Base-by-base conservation (phyloP, 129 eudicot genomes). In the Sambucus nigra region DNA sequence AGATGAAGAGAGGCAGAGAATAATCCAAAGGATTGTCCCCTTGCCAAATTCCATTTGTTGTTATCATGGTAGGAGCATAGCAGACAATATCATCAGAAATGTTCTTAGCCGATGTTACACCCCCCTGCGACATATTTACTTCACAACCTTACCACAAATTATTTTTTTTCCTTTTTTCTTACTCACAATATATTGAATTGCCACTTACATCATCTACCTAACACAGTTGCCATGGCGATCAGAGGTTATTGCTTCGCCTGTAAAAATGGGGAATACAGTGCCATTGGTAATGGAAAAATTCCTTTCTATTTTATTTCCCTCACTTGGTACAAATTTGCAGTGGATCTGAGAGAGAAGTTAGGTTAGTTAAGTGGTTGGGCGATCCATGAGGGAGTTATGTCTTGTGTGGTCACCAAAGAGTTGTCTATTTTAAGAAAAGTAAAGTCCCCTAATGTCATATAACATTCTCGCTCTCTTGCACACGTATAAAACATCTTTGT, bases 41-140 rank as follows among this genome's bases (percentile, higher is more conserved):
- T 47, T 87, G 86, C 89, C 94, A 83, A 26, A 83, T 76, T 26
- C 94, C 96, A 12, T 83, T 81, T 61, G 95, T 76, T 20, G 87
- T 86, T 33, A 86, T 82, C 95, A 82, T 86, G 31, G 77, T 75
- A 3, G 93, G 88, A 15, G 93, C 87, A 49, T 86, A 86, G 60
- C 95, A 82, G 17, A 86, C 77, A n/a, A 86, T 82, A 16, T 73
- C 78, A 17, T 70, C 61, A 1, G 58, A 48, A 18, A 2, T 11
- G 20, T 70, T 56, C 58, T 2, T 12, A 0, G 29, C 6, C 6
- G 52, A 1, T 23, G 29, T 11, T 7, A 9, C 33, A 0, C 5
- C 15, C 3, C 8, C 21, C 1, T 53, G 50, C 42, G 26, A 23
- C 72, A 32, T 55, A 39, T 25, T 31, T 32, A 2, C 35, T 13